Evolutionary conservation across 352 stramenopile species (phyloP).

Genomic region (Pythium insidiosum): DNA sequence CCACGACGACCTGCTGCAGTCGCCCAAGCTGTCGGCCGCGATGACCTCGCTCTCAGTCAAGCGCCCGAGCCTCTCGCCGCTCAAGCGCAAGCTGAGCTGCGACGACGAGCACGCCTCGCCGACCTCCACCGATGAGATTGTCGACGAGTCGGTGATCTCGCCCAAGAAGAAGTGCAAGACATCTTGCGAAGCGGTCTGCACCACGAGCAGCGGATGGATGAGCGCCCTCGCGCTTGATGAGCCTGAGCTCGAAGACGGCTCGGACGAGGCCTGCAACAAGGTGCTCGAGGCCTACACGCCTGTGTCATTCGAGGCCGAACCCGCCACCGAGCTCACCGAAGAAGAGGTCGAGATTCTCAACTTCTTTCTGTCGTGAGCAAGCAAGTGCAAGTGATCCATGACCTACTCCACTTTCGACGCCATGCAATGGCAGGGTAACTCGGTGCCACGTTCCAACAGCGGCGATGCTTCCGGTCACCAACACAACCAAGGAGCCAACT

Average conservation of each 20-base stretch:
- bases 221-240: constrained; percentile 4
- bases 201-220: constrained; percentile 1
- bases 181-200: not conserved
- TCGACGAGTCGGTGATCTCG: constrained; percentile 7
- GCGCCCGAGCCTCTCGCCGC: constrained; percentile 25
- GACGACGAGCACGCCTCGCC: constrained; percentile 9
- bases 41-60: constrained; percentile 23
- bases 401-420: too few relatives aligned
- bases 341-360: constrained; percentile 12
- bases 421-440: not conserved
- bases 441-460: not conserved
- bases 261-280: constrained; percentile 11
- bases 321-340: constrained; percentile 2
- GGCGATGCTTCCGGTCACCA: too few relatives aligned
- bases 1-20: constrained; percentile 14
- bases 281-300: constrained; percentile 8
- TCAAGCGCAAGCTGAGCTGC: constrained; percentile 42
- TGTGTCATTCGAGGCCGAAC: not conserved
- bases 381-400: too few relatives aligned
- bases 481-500: too few relatives aligned
- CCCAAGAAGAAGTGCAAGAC: constrained; percentile 11
- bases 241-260: constrained; percentile 4
- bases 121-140: constrained; percentile 5
- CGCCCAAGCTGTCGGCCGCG: constrained; percentile 14
- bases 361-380: constrained; percentile 12